Evolutionary conservation across 2,329 filamentous ascomycete species (phyloP).

Genomic region (Rhinocladiella similis): DNA sequence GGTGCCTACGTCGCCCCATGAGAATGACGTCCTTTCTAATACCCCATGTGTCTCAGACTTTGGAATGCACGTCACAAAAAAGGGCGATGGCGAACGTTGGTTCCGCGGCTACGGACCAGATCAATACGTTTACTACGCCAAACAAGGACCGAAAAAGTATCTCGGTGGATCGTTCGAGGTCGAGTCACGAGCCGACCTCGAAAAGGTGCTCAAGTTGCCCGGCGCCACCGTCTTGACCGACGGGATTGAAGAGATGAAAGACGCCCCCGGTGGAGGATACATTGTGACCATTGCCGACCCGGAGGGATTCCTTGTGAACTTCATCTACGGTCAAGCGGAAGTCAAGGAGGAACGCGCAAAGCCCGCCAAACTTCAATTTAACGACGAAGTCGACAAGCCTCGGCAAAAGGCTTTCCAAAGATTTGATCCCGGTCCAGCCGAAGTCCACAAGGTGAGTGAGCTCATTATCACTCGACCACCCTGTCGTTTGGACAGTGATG

Average conservation of each 20-base stretch:
- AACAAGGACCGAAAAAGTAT: constrained; percentile 41
- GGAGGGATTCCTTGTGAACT: constrained; percentile 32
- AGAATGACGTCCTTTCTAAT: background rate
- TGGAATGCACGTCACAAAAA: constrained; percentile 43
- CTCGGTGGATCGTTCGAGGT: constrained; percentile 47
- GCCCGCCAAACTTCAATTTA: constrained; percentile 36
- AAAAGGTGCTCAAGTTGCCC: constrained; percentile 34
- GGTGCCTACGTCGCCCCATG: background rate
- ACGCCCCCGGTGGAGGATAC: constrained; percentile 30
- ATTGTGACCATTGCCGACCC: constrained; percentile 30
- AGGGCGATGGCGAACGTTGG: constrained; percentile 40
- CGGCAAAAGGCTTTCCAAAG: constrained; percentile 42
- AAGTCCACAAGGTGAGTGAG: constrained; percentile 45
- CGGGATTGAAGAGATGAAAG: constrained; percentile 27
- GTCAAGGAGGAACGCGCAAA: constrained; percentile 21
- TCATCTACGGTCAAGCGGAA: constrained; percentile 28
- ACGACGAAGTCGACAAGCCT: constrained; percentile 41
- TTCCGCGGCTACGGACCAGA: constrained; percentile 46
- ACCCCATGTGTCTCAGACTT: constrained; percentile 36
- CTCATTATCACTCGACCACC: background rate
- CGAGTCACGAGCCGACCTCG: constrained; percentile 43
- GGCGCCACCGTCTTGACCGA: constrained; percentile 21
- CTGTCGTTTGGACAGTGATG: too few species aligned
- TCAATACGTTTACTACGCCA: constrained; percentile 47
- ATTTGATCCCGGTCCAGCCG: constrained; percentile 49